Percentiles rank a stretch among this genome's conserved stretches.
phyloP scores from a whole-genome alignment of 768 basidiomycete species.

The Suillus subalutaceus region DNA sequence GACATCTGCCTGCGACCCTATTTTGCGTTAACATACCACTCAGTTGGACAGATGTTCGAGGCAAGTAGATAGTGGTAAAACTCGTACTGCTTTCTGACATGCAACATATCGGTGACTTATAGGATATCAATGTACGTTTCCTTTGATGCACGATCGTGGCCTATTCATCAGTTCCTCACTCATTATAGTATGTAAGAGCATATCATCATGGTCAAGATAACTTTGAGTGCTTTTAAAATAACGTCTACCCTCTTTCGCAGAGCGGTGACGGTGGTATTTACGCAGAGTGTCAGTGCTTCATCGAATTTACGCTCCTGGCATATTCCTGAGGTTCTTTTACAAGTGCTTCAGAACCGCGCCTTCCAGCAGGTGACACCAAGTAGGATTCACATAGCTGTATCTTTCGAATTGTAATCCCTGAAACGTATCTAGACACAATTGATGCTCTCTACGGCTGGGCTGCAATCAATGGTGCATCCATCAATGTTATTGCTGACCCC shows the following conservation, averaged over 20 bases:
- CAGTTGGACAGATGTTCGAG: conserved; percentile 66
- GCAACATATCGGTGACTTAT: background rate
- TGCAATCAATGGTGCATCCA: conserved; percentile 44
- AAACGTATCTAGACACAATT: conserved; percentile 40
- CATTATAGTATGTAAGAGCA: conserved; percentile 38
- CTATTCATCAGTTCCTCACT: background rate
- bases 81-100: background rate
- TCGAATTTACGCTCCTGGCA: background rate
- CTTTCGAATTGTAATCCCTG: conserved; percentile 1
- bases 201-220: background rate
- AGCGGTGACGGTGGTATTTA: conserved; percentile 74
- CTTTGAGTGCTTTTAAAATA: conserved; percentile 19
- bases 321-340: conserved; percentile 3
- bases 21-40: background rate
- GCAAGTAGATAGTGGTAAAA: conserved; percentile 29
- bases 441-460: conserved; percentile 58
- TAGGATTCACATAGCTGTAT: conserved; percentile 21
- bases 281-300: conserved; percentile 48
- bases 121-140: conserved; percentile 65
- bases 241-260: conserved; percentile 32
- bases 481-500: conserved; percentile 54
- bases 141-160: conserved; percentile 5
- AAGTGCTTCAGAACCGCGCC: conserved; percentile 71
- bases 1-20: background rate
- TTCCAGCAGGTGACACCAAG: conserved; percentile 66